A percentile compares a stretch with the other conserved stretches of the same genome.
Evolutionary conservation across 129 eudicot species (phyloP).

Genomic region (Lactuca sativa): DNA sequence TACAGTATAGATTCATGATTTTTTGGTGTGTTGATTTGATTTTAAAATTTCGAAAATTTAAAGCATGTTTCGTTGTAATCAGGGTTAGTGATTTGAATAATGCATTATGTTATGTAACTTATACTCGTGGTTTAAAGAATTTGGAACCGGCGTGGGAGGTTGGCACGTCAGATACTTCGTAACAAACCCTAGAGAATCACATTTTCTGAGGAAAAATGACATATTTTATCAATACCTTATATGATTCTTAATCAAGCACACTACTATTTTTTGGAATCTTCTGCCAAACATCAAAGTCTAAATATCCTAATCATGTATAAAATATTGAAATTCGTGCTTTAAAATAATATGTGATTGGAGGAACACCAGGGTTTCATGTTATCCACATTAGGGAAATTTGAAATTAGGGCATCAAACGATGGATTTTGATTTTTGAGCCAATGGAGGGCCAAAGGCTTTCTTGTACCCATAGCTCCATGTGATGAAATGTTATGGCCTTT

Average conservation of each 20-base stretch:
- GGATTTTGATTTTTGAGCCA: background rate
- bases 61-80: slow-evolving; percentile 1
- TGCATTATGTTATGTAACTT: background rate
- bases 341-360: background rate
- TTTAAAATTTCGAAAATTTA: background rate
- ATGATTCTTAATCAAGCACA: no score
- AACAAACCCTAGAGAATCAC: no score
- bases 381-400: background rate
- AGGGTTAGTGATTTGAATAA: background rate
- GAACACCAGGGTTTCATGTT: background rate
- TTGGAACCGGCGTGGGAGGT: background rate
- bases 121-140: background rate
- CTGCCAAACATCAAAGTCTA: no score
- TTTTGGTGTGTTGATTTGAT: background rate
- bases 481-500: no score
- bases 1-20: background rate
- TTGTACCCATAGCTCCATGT: no score
- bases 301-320: no score
- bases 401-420: background rate
- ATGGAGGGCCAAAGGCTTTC: background rate
- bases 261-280: no score
- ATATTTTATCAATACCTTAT: no score
- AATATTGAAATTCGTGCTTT: no score
- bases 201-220: no score
- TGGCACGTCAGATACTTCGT: no score